Percentiles rank a stretch among this genome's conserved stretches.
phyloP scores from a whole-genome alignment of 75 land plant species.

The Sequoia sempervirens region DNA sequence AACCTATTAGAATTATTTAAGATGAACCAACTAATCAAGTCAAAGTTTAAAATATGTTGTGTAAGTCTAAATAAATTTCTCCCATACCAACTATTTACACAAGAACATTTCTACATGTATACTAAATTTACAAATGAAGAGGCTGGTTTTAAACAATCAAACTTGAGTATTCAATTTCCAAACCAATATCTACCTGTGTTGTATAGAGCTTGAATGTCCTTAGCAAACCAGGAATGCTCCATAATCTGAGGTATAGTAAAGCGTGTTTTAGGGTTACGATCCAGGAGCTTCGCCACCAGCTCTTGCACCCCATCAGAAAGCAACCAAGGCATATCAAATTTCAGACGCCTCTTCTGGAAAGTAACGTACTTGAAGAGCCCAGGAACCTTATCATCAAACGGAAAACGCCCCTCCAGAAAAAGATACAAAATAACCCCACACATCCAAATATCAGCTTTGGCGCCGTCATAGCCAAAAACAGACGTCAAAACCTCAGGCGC shows the following conservation, averaged over 20 bases:
- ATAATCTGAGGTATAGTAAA: conserved; percentile 7
- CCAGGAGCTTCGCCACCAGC: conserved; percentile 22
- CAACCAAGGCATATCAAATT: conserved; percentile 14
- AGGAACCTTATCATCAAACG: not conserved
- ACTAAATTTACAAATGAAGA: no score
- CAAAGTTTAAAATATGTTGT: no score
- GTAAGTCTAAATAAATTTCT: no score
- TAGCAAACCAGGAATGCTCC: conserved; percentile 14
- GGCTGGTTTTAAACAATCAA: no score
- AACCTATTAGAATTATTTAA: no score
- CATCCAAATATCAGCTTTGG: conserved; percentile 42
- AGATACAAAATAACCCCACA: conserved; percentile 9
- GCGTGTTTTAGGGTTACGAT: conserved; percentile 29
- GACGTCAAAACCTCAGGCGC: conserved; percentile 45
- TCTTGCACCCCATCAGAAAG: conserved; percentile 28
- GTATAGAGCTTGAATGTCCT: no score
- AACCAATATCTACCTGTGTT: not conserved
- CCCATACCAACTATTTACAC: no score
- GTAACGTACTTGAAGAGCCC: not conserved
- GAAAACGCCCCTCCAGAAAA: not conserved
- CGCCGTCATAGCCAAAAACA: conserved; percentile 32
- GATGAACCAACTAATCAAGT: no score
- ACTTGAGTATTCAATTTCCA: not conserved
- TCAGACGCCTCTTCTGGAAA: not conserved
- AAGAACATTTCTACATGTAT: no score